Conservation (phyloP, 208 protist species). For the Leptomonas seymouri region DNA sequence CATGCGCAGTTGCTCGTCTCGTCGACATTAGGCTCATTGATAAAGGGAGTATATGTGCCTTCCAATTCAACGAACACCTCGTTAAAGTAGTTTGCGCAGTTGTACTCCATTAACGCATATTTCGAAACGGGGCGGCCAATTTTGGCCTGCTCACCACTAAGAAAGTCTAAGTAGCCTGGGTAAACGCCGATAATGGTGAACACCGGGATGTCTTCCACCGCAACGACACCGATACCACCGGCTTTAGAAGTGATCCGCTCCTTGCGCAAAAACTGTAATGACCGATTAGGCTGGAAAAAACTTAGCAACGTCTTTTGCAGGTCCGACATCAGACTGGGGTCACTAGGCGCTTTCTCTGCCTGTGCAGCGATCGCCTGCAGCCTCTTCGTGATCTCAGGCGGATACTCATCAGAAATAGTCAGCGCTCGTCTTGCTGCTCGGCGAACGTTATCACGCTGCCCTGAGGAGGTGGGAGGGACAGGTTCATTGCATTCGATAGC, state of each 20-base stretch:
- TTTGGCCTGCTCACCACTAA: conserved; percentile 83
- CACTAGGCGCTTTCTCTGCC: conserved; percentile 16
- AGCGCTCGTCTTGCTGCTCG: conserved; percentile 47
- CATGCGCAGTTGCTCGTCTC: conserved; percentile 89
- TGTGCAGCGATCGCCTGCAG: conserved; percentile 16
- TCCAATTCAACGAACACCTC: conserved; percentile 83
- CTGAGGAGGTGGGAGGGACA: neutral
- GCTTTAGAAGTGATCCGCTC: conserved; percentile 49
- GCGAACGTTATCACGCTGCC: conserved; percentile 45
- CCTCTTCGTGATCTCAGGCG: conserved; percentile 21
- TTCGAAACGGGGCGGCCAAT: conserved; percentile 59
- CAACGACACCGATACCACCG: conserved; percentile 69
- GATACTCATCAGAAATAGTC: conserved; percentile 54
- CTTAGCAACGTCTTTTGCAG: conserved; percentile 36
- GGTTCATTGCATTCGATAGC: conserved; percentile 25
- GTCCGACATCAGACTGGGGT: conserved; percentile 32
- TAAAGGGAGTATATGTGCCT: conserved; percentile 81
- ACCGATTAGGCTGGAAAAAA: conserved; percentile 63
- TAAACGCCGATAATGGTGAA: conserved; percentile 82
- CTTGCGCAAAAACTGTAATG: conserved; percentile 49
- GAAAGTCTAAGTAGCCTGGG: conserved; percentile 73
- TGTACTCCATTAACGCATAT: conserved; percentile 84
- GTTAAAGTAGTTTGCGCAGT: conserved; percentile 88
- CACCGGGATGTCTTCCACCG: conserved; percentile 60
- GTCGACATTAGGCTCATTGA: conserved; percentile 79